These are phyloP conservation scores for Suhomyces wounanorum DNA, from an alignment of 1,139 yeast genomes.

Conservation along the genomic window DNA sequence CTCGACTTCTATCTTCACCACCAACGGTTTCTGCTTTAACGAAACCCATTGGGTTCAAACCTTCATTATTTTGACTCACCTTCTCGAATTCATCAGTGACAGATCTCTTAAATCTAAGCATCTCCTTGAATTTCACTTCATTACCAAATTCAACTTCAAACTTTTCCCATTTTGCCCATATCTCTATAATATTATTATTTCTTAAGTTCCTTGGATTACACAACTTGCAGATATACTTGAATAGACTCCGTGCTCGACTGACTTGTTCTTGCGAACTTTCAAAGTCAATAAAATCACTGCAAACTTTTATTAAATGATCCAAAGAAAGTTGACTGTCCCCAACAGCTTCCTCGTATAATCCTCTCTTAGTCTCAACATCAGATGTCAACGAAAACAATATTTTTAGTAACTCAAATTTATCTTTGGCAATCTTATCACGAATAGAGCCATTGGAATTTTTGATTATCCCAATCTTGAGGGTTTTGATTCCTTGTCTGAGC, in stretches of 20 bases:
- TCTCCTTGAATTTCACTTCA: slow-evolving; percentile 71
- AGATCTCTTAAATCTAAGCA: slow-evolving; percentile 63
- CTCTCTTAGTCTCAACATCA: slow-evolving; percentile 18
- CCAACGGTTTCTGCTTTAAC: slow-evolving; percentile 41
- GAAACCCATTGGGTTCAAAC: slow-evolving; percentile 55
- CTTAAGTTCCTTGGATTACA: slow-evolving; percentile 21
- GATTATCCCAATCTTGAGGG: slow-evolving; percentile 13
- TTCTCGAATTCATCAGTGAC: slow-evolving; percentile 36
- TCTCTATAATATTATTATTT: slow-evolving; percentile 21
- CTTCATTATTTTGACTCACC: slow-evolving; percentile 25
- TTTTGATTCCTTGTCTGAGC: slow-evolving; percentile 23
- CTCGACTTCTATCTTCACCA: slow-evolving; percentile 7
- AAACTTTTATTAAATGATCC: slow-evolving; percentile 33
- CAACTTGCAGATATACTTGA: slow-evolving; percentile 38
- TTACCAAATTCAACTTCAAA: slow-evolving; percentile 74
- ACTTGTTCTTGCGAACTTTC: slow-evolving; percentile 52
- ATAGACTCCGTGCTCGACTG: slow-evolving; percentile 62
- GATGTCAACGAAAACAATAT: slow-evolving; percentile 13
- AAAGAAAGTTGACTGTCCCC: slow-evolving; percentile 27
- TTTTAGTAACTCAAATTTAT: slow-evolving; percentile 27
- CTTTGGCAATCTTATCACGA: slow-evolving; percentile 19
- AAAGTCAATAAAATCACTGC: slow-evolving; percentile 44
- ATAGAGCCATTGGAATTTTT: slow-evolving; percentile 10
- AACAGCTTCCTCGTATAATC: slow-evolving; percentile 22
- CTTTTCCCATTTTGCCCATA: slow-evolving; percentile 70